Evolutionary conservation across 2,329 filamentous ascomycete species (phyloP), one percentile per base, ranked within the genome.

Genomic region (Lasiodiplodia gonubiensis): DNA sequence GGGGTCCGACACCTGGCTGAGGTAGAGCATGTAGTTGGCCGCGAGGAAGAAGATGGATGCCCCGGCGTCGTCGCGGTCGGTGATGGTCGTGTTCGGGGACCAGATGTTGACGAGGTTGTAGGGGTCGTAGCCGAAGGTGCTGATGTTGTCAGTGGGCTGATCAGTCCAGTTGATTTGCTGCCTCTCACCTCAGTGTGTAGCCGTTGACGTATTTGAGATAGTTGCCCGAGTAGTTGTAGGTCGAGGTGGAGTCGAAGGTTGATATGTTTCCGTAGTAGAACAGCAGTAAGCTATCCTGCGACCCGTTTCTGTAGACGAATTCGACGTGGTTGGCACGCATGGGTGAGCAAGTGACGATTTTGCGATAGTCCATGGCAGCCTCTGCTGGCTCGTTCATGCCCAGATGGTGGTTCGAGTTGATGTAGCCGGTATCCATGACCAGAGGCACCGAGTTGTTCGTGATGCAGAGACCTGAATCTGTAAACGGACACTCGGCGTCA

Each of bases 1-100:
- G 1, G 27, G 52, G 52, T 54, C 52, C 0, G 27, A 10, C 30
- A 54, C 27, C 7, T 30, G 52, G 21, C 16, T 18, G 27, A 54
- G 30, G 52, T 54, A 54, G 1, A 33, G 11, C 52, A 54, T 54
- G 27, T 33, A 54, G 52, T 54, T 54, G 2, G 52, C 27, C 3
- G 52, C 30, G 52, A 54, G 52, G 52, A 54, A 54, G 52, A 54
- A 54, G 27, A 54, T 54, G 14, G 52, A 54, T 30, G 52, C 52
- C 18, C 27, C 52, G 16, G 30, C 52, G 30, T 54, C 52, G 27
- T 6, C 11, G 52, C 52, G 52, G 18, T 33, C 7, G 18, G n/a
- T 35, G 52, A 54, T 54, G 27, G 30, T 12, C 1, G 7, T 5
- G 52, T 54, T 54, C 6, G 52, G 27, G 16, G 4, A 14, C 52